Evolutionary conservation across 2,329 filamentous ascomycete genomes (phyloP).

Genomic region (Paecilomyces niveus): DNA sequence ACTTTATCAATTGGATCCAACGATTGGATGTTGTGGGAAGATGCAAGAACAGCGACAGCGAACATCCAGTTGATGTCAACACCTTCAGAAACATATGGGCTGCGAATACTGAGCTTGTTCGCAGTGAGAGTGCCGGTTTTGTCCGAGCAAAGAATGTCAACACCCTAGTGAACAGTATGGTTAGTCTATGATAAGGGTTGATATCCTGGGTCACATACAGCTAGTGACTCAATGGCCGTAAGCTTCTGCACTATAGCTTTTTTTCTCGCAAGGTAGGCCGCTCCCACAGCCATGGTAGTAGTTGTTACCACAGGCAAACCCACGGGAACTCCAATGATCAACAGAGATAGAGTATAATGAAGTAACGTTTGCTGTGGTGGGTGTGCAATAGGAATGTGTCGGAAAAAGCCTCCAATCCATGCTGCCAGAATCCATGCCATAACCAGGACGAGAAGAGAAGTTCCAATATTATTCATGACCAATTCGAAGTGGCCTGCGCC

Average conservation of each 20-base stretch:
- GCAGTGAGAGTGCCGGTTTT: constrained; percentile 67
- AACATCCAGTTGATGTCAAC: constrained; percentile 80
- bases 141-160: constrained; percentile 73
- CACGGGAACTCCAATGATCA: constrained; percentile 75
- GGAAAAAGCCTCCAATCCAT: constrained; percentile 76
- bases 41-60: constrained; percentile 68
- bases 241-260: constrained; percentile 75
- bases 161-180: constrained; percentile 38
- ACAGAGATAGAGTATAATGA: constrained; percentile 60
- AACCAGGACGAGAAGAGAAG: constrained; percentile 64
- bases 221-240: constrained; percentile 69
- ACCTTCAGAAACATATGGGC: constrained; percentile 69
- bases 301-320: constrained; percentile 74
- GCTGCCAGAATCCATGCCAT: constrained; percentile 68
- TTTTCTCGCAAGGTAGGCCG: constrained; percentile 68
- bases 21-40: constrained; percentile 70
- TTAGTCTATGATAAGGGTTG: constrained; percentile 3
- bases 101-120: constrained; percentile 64
- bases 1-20: constrained; percentile 76
- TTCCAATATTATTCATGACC: constrained; percentile 76
- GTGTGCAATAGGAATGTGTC: constrained; percentile 53
- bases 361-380: constrained; percentile 56
- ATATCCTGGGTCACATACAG: constrained; percentile 36
- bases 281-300: constrained; percentile 69
- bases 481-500: constrained; percentile 74